phyloP scores from a whole-genome alignment of 73 alveolate species.

The Breviolum minutum region DNA sequence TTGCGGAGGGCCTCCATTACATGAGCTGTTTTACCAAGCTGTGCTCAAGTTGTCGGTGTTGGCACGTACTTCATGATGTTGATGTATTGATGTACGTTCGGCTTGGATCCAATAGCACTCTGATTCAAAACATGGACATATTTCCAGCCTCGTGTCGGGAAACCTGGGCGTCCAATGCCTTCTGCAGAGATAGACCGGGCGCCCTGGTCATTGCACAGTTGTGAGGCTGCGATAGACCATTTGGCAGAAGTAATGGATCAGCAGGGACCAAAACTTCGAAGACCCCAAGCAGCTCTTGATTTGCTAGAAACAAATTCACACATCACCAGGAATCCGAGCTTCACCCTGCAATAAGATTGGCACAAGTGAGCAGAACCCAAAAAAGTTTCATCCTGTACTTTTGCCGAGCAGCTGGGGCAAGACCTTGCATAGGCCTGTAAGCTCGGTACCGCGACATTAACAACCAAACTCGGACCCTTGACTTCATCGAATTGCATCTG shows the following conservation, averaged over 20 bases:
- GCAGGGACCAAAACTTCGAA: not conserved
- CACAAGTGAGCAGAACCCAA: no score
- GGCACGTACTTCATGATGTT: not conserved
- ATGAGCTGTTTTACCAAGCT: not conserved
- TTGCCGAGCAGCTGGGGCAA: not conserved
- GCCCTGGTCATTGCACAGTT: not conserved
- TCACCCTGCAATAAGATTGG: not conserved
- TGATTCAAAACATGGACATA: no score
- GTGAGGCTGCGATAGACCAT: not conserved
- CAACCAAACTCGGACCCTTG: no score
- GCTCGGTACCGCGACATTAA: no score
- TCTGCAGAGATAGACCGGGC: constrained; percentile 25
- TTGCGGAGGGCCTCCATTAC: not conserved
- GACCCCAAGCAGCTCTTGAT: not conserved
- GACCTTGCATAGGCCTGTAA: not conserved
- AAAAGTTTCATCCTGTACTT: not conserved
- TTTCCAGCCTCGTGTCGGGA: not conserved
- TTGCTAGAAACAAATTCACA: not conserved
- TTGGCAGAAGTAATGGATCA: not conserved
- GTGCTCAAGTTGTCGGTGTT: not conserved
- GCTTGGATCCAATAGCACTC: no score
- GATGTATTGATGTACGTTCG: not conserved
- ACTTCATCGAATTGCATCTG: no score
- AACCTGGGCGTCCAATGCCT: constrained; percentile 1
- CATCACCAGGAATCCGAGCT: not conserved